Base-by-base conservation (phyloP, 768 basidiomycete species). In the Amyloporia xantha region DNA sequence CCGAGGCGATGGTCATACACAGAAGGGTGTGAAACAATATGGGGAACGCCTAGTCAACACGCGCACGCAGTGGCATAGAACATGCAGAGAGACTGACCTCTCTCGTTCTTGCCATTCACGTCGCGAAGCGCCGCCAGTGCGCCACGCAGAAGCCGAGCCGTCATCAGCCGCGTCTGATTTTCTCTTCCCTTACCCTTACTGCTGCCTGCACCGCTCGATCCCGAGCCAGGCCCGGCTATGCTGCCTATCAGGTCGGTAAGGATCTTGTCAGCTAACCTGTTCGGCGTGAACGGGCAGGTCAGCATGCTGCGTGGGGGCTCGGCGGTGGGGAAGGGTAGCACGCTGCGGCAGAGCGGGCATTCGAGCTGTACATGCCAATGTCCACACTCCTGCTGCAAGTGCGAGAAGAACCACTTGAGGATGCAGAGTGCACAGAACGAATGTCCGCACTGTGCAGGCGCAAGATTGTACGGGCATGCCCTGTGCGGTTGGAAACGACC, bases 401-500 rank as follows among this genome's bases (percentile, higher is more conserved):
- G 76, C 57, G 81, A 79, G 68, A 84, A 84, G 65, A 79, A 78
- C 79, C 81, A 82, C 58, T 77, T 78, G 25, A 85, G 62, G 52
- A 82, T 79, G 64, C 81, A 84, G 41, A 79, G 65, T 25, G 78
- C 76, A 59, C 82, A 85, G 58, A 81, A 86, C 3, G 81, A 76
- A 58, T 86, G 84, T 9, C 84, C 84, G 52, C 84, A 86, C 35
- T 68, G 65, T 12, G 68, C 69, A 15, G 79, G 75, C 49, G 70
- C 74, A 36, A 84, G 65, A 26, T 67, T 66, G 58, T 80, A 80
- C 6, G 84, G 84, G 53, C 72, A 72, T 2, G 81, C 78, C 53
- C 69, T 72, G 51, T 24, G n/a, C n/a, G n/a, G n/a, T n/a, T n/a
- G 41, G 26, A 46, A 17, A 39, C 26, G 10, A 35, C 23, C 40